Evolutionary conservation across 176 grass and related monocot genomes (phyloP).

Genomic region (Metroxylon sagu): DNA sequence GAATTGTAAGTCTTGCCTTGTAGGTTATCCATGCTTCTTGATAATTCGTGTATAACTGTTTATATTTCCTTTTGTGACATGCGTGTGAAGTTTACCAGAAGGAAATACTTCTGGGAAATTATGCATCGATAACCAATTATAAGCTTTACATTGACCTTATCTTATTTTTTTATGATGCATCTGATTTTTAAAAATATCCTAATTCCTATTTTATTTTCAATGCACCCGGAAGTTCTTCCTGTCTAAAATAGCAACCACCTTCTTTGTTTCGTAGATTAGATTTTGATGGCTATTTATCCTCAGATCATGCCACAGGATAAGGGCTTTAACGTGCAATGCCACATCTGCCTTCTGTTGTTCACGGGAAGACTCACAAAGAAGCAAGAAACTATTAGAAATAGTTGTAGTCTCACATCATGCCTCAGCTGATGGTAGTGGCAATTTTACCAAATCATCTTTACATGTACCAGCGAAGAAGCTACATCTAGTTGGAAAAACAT

Average conservation of each 20-base stretch:
- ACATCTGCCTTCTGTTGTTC: neutral
- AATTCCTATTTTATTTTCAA: too few relatives aligned
- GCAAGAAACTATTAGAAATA: constrained; percentile 19
- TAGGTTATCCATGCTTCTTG: neutral
- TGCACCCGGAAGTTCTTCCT: too few relatives aligned
- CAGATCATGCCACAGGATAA: neutral
- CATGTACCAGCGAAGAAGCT: constrained; percentile 5
- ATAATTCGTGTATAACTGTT: too few relatives aligned
- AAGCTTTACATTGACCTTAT: too few relatives aligned
- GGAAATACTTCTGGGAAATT: too few relatives aligned
- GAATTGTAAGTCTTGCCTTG: neutral
- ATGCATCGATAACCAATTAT: too few relatives aligned
- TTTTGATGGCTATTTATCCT: constrained; percentile 1
- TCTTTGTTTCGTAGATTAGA: neutral
- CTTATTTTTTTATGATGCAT: too few relatives aligned
- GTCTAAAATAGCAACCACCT: too few relatives aligned
- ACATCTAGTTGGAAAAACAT: constrained; percentile 19
- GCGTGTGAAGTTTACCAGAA: too few relatives aligned
- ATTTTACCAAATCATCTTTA: neutral
- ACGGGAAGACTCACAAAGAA: constrained; percentile 1
- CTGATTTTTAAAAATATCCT: too few relatives aligned
- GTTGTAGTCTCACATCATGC: constrained; percentile 14
- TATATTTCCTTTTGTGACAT: too few relatives aligned
- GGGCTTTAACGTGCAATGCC: neutral
- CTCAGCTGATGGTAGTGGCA: constrained; percentile 3